These are phyloP conservation scores for Pseudonitzschia pungens DNA, from an alignment of 108 stramenopile species.

Conservation along the genomic window DNA sequence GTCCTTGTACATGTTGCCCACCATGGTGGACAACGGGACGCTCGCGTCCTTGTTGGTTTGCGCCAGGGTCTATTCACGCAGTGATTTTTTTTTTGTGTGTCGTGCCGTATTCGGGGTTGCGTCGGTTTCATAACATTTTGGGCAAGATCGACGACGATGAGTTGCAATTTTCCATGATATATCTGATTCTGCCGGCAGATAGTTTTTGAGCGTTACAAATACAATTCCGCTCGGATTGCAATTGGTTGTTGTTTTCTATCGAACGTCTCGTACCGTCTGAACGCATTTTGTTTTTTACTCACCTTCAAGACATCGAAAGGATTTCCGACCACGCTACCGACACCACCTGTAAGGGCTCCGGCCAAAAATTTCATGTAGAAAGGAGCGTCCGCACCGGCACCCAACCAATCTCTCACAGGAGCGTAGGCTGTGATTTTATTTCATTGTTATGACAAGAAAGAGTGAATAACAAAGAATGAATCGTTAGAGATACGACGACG, in stretches of 20 bases:
- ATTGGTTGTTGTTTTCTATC: too few species aligned
- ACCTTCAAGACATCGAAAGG: slow-evolving; percentile 84
- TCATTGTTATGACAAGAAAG: neutral
- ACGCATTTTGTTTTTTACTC: neutral
- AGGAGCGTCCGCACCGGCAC: slow-evolving; percentile 75
- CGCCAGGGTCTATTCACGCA: slow-evolving; percentile 56
- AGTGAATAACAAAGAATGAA: neutral
- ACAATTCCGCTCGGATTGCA: too few species aligned
- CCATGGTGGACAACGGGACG: slow-evolving; percentile 51
- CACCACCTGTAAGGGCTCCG: slow-evolving; percentile 83
- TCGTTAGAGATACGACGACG: neutral
- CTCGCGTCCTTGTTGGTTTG: slow-evolving; percentile 80
- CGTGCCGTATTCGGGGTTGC: neutral
- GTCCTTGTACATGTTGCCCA: slow-evolving; percentile 66
- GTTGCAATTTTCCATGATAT: too few species aligned
- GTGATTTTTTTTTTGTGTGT: neutral
- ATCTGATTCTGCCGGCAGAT: too few species aligned
- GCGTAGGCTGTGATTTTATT: slow-evolving; percentile 44
- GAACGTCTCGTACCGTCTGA: too few species aligned
- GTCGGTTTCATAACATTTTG: too few species aligned
- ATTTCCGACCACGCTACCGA: slow-evolving; percentile 83
- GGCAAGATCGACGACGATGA: too few species aligned
- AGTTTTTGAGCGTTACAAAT: too few species aligned
- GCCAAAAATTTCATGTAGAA: slow-evolving; percentile 87
- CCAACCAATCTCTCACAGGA: slow-evolving; percentile 61